Conservation (phyloP, 1,284 basidiomycete genomes). For the Trichosporon asahii region DNA sequence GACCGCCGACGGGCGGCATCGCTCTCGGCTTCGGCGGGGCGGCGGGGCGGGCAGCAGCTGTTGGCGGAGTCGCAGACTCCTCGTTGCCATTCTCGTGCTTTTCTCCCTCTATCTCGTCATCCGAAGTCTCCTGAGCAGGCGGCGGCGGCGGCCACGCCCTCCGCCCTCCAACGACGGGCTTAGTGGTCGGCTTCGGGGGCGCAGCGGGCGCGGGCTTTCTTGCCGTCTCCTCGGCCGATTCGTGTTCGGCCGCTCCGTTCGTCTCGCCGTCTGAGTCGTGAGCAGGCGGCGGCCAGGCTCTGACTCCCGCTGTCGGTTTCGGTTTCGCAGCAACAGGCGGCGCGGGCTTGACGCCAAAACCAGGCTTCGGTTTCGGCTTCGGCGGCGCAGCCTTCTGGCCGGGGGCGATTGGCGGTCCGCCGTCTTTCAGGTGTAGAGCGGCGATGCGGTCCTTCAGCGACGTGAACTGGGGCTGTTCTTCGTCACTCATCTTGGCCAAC, state of each 20-base stretch:
- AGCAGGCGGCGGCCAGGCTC: neutral
- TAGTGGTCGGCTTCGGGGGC: too few relatives aligned
- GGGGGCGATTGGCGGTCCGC: neutral
- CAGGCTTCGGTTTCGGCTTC: neutral
- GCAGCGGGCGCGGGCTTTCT: too few relatives aligned
- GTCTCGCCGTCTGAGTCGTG: neutral
- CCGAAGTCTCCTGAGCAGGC: too few relatives aligned
- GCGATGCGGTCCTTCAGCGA: conserved; percentile 26
- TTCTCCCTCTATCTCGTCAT: too few relatives aligned
- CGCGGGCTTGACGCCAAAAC: neutral
- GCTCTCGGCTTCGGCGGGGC: too few relatives aligned
- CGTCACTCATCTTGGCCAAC: conserved; percentile 10
- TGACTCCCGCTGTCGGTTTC: neutral
- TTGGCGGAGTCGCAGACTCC: too few relatives aligned
- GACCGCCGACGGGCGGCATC: too few relatives aligned
- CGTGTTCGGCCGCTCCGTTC: too few relatives aligned
- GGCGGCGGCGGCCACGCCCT: too few relatives aligned
- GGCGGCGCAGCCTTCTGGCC: neutral
- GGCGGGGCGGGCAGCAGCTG: too few relatives aligned
- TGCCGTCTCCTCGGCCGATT: too few relatives aligned
- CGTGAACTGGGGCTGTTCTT: conserved; percentile 17
- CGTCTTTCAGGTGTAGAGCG: conserved; percentile 13
- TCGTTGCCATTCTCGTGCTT: too few relatives aligned
- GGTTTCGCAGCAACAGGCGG: neutral
- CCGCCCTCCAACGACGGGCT: neutral